These are phyloP conservation scores for Mrakia blollopis DNA, from an alignment of 768 basidiomycete genomes.

Conservation along the genomic window DNA sequence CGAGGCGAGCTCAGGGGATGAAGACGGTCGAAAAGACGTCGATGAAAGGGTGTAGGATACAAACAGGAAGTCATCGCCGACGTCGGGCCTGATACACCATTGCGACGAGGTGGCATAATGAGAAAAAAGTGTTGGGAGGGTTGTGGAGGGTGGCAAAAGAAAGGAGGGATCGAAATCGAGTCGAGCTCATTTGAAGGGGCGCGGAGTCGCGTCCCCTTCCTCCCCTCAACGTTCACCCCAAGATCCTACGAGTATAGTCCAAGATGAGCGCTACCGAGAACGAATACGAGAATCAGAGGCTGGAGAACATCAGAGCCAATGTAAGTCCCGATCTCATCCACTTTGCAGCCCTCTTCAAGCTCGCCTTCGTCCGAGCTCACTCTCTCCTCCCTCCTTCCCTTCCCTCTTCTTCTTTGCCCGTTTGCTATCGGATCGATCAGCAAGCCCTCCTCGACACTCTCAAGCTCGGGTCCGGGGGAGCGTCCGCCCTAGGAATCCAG, in stretches of 20 bases:
- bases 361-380: background rate
- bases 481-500: background rate
- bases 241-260: too few relatives aligned
- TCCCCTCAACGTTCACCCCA: background rate
- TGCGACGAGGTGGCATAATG: slow-evolving; percentile 29
- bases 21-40: background rate
- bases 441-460: slow-evolving; percentile 11
- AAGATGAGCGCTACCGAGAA: slow-evolving; percentile 15
- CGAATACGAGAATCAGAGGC: slow-evolving; percentile 24
- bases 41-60: slow-evolving; percentile 39
- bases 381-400: background rate
- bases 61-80: slow-evolving; percentile 43
- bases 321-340: background rate
- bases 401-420: background rate
- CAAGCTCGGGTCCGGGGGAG: background rate
- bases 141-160: background rate
- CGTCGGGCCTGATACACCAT: slow-evolving; percentile 42
- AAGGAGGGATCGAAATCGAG: background rate
- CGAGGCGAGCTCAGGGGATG: background rate
- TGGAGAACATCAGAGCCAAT: slow-evolving; percentile 25
- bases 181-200: background rate
- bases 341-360: background rate
- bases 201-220: background rate
- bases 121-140: background rate
- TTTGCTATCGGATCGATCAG: background rate